A percentile compares a stretch with the other conserved stretches of the same genome.
Evolutionary conservation across 306 rosid genomes (phyloP).

Genomic region (Rosa lucieae): DNA sequence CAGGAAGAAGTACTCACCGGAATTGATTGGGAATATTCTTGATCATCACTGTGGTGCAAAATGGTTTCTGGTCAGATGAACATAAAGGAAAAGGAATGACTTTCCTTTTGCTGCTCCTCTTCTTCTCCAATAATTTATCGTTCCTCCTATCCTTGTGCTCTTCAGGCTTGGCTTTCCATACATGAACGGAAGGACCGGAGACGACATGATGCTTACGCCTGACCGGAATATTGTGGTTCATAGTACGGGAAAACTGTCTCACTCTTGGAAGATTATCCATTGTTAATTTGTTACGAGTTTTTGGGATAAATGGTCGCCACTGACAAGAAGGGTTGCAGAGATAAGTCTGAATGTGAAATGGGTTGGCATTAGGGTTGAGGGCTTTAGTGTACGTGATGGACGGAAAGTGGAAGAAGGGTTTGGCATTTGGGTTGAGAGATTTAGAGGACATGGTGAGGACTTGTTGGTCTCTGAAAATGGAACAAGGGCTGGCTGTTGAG

Average conservation of each 20-base stretch:
- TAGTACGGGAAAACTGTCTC: background rate
- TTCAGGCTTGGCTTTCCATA: background rate
- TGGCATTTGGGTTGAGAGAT: background rate
- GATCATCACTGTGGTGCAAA: slow-evolving; percentile 29
- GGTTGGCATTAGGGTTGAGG: slow-evolving; percentile 18
- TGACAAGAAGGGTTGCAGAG: background rate
- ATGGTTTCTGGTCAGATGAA: background rate
- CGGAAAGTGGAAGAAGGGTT: background rate
- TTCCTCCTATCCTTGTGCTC: background rate
- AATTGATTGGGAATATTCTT: slow-evolving; percentile 31
- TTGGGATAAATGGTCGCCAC: background rate
- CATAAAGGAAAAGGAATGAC: slow-evolving; percentile 12
- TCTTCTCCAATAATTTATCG: background rate
- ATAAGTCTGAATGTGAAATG: background rate
- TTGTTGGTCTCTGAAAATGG: background rate
- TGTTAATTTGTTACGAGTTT: background rate
- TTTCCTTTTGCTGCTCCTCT: background rate
- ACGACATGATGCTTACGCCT: background rate
- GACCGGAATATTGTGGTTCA: background rate
- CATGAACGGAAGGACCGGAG: background rate
- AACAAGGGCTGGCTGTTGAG: background rate
- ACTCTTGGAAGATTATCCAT: background rate
- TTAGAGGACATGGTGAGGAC: background rate
- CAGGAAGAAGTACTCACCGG: slow-evolving; percentile 6
- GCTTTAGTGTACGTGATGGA: background rate